Conservation (phyloP, 2,329 filamentous ascomycete genomes). For the Huntiella savannae region DNA sequence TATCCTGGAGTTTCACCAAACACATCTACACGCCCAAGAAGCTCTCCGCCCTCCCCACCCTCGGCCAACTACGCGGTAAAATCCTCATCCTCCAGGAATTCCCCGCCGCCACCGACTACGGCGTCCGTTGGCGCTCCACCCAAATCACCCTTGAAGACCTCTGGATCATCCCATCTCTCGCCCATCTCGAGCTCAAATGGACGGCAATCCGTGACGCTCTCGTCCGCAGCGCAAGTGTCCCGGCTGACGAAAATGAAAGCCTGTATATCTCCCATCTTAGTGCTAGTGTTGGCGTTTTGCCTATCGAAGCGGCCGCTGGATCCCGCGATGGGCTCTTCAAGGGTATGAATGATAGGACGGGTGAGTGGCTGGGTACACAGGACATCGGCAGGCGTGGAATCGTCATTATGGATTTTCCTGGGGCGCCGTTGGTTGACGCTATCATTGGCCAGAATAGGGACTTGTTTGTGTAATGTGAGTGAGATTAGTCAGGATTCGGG, state of each 20-base stretch:
- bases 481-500: no score
- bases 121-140: slow-evolving; percentile 25
- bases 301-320: slow-evolving; percentile 30
- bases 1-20: slow-evolving; percentile 17
- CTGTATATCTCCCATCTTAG: slow-evolving; percentile 29
- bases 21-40: slow-evolving; percentile 20
- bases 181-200: slow-evolving; percentile 29
- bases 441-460: slow-evolving; percentile 24
- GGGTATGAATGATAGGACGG: slow-evolving; percentile 33
- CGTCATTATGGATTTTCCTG: slow-evolving; percentile 31
- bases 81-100: slow-evolving; percentile 31
- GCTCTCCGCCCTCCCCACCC: slow-evolving; percentile 21
- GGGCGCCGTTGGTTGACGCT: slow-evolving; percentile 22
- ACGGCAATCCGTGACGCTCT: slow-evolving; percentile 24
- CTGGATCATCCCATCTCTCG: slow-evolving; percentile 25
- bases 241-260: slow-evolving; percentile 19
- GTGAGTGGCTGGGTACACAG: slow-evolving; percentile 22
- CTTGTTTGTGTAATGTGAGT: slow-evolving; percentile 8
- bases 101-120: slow-evolving; percentile 20
- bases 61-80: slow-evolving; percentile 27
- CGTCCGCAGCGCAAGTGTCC: slow-evolving; percentile 18
- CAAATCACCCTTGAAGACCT: slow-evolving; percentile 29
- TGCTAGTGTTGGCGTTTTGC: slow-evolving; percentile 28
- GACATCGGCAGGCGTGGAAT: slow-evolving; percentile 21
- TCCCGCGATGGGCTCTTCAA: slow-evolving; percentile 22